Conservation (phyloP, 108 stramenopile genomes). For the Nitzschia inconspicua region DNA sequence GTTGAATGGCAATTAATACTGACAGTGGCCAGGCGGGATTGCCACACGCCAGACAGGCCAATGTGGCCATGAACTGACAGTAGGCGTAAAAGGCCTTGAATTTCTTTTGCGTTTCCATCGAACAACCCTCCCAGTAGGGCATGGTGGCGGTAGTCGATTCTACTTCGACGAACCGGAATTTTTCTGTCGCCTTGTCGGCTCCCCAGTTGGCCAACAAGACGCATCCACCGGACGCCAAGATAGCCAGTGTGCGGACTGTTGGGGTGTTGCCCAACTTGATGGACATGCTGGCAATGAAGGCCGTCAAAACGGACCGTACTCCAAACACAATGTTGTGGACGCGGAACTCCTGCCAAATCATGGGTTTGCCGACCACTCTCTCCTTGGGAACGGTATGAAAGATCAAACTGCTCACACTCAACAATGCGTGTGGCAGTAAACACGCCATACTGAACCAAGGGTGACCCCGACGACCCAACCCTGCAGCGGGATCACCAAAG, state of each 20-base stretch:
- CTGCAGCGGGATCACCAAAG: constrained; percentile 49
- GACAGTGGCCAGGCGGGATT: constrained; percentile 57
- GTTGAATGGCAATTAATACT: constrained; percentile 57
- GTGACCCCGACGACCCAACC: constrained; percentile 33
- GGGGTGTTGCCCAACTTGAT: constrained; percentile 11
- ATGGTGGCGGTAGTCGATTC: constrained; percentile 66
- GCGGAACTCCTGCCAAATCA: constrained; percentile 68
- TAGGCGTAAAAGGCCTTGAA: constrained; percentile 74
- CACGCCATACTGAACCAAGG: constrained; percentile 9
- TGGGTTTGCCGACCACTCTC: constrained; percentile 55
- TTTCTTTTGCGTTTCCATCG: constrained; percentile 42
- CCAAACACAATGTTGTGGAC: constrained; percentile 58
- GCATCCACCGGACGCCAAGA: constrained; percentile 18
- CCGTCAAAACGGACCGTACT: constrained; percentile 31
- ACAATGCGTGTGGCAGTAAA: constrained; percentile 49
- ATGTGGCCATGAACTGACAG: constrained; percentile 60
- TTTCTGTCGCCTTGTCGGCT: constrained; percentile 49
- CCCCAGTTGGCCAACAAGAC: constrained; percentile 24
- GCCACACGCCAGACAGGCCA: constrained; percentile 29
- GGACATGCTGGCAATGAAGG: constrained; percentile 25
- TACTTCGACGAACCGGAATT: constrained; percentile 23
- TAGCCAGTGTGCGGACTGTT: constrained; percentile 17
- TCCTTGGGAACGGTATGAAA: constrained; percentile 63
- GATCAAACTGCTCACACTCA: constrained; percentile 50
- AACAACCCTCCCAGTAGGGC: constrained; percentile 66